A percentile compares a stretch with the other conserved stretches of the same genome.
These are phyloP conservation scores for Hortiboletus rubellus DNA, from an alignment of 1,284 basidiomycete species.

Conservation along the genomic window DNA sequence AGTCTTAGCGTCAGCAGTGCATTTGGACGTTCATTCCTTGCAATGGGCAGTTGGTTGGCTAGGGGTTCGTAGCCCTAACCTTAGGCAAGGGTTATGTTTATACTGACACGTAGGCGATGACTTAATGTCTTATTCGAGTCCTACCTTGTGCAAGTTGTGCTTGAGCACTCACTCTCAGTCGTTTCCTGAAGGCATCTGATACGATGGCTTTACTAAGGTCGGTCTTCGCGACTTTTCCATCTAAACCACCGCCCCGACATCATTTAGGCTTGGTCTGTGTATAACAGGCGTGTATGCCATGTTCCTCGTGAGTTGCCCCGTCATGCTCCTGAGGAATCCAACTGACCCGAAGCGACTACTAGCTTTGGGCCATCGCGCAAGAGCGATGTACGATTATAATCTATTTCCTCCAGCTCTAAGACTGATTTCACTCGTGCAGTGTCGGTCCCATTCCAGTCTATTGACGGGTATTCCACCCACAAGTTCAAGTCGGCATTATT, in stretches of 20 bases:
- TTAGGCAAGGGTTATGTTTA: conserved; percentile 18
- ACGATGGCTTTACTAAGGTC: conserved; percentile 34
- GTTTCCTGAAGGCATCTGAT: background rate
- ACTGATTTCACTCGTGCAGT: conserved; percentile 46
- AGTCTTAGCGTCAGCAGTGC: too few relatives aligned
- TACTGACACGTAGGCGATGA: conserved; percentile 28
- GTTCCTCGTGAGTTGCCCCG: conserved; percentile 59
- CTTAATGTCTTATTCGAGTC: background rate
- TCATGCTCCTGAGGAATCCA: background rate
- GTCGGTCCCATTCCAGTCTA: conserved; percentile 78
- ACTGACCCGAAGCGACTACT: conserved; percentile 12
- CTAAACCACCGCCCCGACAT: too few relatives aligned
- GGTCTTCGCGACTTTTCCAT: background rate
- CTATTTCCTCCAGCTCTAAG: background rate
- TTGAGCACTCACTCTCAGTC: background rate
- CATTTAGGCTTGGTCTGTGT: conserved; percentile 58
- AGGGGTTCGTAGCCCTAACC: conserved; percentile 24
- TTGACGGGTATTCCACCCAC: conserved; percentile 61
- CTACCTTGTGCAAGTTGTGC: background rate
- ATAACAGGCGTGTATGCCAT: conserved; percentile 74
- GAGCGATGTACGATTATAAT: conserved; percentile 69
- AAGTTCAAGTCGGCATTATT: conserved; percentile 89
- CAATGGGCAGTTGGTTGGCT: too few relatives aligned
- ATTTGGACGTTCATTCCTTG: too few relatives aligned
- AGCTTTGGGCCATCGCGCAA: conserved; percentile 88